Conservation (phyloP, 1,284 basidiomycete genomes). For the Fomitopsis palustris region DNA sequence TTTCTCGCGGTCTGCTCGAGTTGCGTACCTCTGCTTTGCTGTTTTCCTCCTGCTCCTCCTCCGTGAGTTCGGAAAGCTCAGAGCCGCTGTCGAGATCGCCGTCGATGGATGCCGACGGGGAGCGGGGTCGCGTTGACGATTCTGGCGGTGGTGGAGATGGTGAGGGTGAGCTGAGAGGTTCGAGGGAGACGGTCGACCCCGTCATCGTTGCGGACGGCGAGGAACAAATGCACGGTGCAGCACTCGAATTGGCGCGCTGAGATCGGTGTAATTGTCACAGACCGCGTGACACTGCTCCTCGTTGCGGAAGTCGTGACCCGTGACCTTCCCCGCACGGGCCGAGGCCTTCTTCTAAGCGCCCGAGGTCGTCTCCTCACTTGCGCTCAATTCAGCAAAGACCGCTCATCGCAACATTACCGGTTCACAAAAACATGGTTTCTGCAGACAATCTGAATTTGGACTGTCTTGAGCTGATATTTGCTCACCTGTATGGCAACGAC, state of each 20-base stretch:
- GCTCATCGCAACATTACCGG: too few species aligned
- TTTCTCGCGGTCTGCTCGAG: conserved; percentile 22
- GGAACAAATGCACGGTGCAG: neutral
- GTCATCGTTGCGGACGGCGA: conserved; percentile 40
- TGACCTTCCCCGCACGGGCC: neutral
- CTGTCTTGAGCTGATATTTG: conserved; percentile 62
- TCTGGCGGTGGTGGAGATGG: conserved; percentile 38
- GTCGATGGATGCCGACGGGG: conserved; percentile 20
- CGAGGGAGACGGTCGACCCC: conserved; percentile 54
- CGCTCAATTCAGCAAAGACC: too few species aligned
- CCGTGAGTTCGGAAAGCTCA: conserved; percentile 77
- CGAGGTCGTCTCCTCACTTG: too few species aligned
- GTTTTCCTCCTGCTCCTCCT: conserved; percentile 61
- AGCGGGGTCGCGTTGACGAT: conserved; percentile 11
- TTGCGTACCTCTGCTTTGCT: conserved; percentile 13
- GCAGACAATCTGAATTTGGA: conserved; percentile 68
- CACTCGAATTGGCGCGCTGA: neutral
- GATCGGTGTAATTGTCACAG: neutral
- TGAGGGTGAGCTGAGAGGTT: conserved; percentile 61
- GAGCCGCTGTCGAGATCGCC: conserved; percentile 55
- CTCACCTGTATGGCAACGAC: conserved; percentile 47
- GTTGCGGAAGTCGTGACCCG: neutral
- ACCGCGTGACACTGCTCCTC: neutral
- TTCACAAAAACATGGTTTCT: conserved; percentile 44
- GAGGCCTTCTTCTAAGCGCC: too few species aligned